Evolutionary conservation across 352 stramenopile genomes (phyloP), one percentile per base, ranked within the genome.

Genomic region (Phytophthora multivora): DNA sequence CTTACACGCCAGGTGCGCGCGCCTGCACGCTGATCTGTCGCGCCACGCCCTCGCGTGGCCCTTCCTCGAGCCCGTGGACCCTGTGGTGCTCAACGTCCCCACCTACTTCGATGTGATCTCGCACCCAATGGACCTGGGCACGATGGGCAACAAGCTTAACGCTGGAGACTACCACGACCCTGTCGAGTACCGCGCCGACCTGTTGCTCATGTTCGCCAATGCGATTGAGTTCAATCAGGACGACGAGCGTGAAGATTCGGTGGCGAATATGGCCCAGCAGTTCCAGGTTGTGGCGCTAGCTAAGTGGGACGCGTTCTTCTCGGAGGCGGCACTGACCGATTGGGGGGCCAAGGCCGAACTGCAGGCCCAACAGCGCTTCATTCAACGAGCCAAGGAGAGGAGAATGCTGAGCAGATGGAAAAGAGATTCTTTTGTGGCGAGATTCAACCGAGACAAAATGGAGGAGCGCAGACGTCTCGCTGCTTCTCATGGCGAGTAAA

Each of bases 101-200:
- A 95, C 89, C 49, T 99, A 99, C 71, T 91, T 93, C 54, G 77
- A 97, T 11, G 86, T 99, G 23, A 91, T 99, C 53, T 83, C 91
- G 68, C 59, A 86, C 35, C 98, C 98, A 5, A 99, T 99, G 98
- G 97, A 99, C 71, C 82, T 99, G 23, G 83, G 88, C 42, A 98
- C 96, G 1, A 97, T 99, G 69, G 79, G 88, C 36, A 58, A 66
- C 43, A 97, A 95, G 51, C 84, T 97, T 46, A 80, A 65, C 50
- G 53, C 28, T 0, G 51, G 61, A 46, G 66, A 83, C 47, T 96
- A 96, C 68, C 55, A 39, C 16, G 61, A 71, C 19, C 82, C 86
- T 0, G 54, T 74, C 2, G 74, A 80, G 26, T 93, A 91, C 67
- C 71, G 72, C 38, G 57, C 68, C 39, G 85, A 95, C 69, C 65